Evolutionary conservation across 345 rosid species (phyloP).

Genomic region (Toxicodendron radicans): DNA sequence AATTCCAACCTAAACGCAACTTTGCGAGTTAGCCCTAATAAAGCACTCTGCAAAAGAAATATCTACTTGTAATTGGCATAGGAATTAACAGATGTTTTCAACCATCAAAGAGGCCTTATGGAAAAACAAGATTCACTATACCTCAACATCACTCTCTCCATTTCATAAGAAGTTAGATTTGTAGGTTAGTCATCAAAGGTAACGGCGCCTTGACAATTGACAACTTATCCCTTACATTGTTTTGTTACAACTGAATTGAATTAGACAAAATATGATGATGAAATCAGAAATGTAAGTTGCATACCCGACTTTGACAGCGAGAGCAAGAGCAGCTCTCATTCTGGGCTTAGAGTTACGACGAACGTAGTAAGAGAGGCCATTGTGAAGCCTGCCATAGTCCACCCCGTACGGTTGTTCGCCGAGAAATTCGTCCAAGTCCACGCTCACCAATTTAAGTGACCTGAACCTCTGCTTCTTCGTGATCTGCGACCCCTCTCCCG

Average conservation of each 20-base stretch:
- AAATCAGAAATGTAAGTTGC: neutral
- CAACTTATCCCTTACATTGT: neutral
- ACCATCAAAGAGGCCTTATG: neutral
- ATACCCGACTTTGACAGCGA: conserved; percentile 84
- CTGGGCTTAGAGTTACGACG: conserved; percentile 83
- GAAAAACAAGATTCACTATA: too few species aligned
- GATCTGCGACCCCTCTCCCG: conserved; percentile 56
- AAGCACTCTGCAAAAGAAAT: too few species aligned
- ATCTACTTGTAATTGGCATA: neutral
- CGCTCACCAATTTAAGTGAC: conserved; percentile 70
- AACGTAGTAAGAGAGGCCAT: conserved; percentile 84
- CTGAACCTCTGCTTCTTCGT: conserved; percentile 71
- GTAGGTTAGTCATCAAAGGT: neutral
- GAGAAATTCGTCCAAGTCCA: conserved; percentile 54
- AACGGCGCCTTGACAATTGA: neutral
- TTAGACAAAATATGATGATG: neutral
- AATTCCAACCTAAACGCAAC: neutral
- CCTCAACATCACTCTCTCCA: neutral
- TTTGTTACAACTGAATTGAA: too few species aligned
- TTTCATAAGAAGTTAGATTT: neutral
- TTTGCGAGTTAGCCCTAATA: too few species aligned
- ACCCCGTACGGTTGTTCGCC: conserved; percentile 71
- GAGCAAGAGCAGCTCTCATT: conserved; percentile 90
- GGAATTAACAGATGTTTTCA: neutral
- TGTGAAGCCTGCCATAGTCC: conserved; percentile 70